Conservation (phyloP, 129 eudicot genomes). For the Silybum marianum region DNA sequence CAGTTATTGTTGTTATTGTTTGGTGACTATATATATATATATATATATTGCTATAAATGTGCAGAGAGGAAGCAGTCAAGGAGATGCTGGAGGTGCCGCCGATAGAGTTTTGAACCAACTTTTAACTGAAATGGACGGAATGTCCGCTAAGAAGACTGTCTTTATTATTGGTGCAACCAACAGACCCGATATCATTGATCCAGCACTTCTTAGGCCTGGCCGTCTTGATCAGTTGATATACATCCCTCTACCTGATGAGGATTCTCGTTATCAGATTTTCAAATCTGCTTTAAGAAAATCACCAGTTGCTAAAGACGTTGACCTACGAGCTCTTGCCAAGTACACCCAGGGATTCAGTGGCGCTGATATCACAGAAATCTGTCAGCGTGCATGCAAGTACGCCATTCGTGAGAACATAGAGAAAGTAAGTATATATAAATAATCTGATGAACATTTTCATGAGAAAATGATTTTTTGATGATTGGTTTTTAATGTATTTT, state of each 20-base stretch:
- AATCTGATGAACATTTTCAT: neutral
- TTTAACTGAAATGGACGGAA: slow-evolving; percentile 95
- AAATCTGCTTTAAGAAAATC: slow-evolving; percentile 68
- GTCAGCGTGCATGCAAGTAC: slow-evolving; percentile 78
- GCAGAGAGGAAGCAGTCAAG: slow-evolving; percentile 75
- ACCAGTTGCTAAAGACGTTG: slow-evolving; percentile 66
- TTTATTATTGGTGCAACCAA: slow-evolving; percentile 92
- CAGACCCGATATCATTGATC: slow-evolving; percentile 88
- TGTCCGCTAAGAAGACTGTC: slow-evolving; percentile 91
- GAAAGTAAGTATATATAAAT: slow-evolving; percentile 34
- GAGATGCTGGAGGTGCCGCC: slow-evolving; percentile 99
- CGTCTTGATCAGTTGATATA: slow-evolving; percentile 80
- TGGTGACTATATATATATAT: neutral
- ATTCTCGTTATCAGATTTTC: slow-evolving; percentile 56
- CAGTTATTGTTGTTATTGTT: neutral
- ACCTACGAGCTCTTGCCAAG: slow-evolving; percentile 63
- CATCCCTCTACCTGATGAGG: slow-evolving; percentile 82
- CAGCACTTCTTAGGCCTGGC: slow-evolving; percentile 74
- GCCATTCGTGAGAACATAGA: slow-evolving; percentile 81
- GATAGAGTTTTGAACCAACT: slow-evolving; percentile 91
- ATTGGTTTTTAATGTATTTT: neutral
- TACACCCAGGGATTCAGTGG: slow-evolving; percentile 91
- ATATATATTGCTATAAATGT: neutral
- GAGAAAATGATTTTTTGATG: no score
- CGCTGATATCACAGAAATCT: slow-evolving; percentile 75